Evolutionary conservation across 805 yeast species (phyloP).

Genomic region (Brettanomyces custersianus): DNA sequence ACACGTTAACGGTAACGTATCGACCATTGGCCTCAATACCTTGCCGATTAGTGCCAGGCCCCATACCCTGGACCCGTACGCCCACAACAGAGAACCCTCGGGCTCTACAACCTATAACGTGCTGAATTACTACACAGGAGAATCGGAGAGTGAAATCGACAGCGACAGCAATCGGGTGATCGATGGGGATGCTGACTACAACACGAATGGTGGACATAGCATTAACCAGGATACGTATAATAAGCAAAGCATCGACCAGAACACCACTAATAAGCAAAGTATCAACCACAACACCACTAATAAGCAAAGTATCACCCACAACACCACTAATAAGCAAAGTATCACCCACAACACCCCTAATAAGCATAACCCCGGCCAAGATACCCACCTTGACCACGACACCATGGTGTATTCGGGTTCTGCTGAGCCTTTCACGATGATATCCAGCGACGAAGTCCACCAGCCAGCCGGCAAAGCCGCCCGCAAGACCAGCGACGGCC

Average conservation of each 20-base stretch:
- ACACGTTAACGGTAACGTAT: no score
- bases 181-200: not conserved
- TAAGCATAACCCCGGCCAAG: not conserved
- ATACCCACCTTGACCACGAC: conserved; percentile 1
- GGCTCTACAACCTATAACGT: conserved; percentile 7
- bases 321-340: not conserved
- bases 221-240: not conserved
- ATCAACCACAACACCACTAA: not conserved
- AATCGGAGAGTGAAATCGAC: not conserved
- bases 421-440: conserved; percentile 11
- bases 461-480: not conserved
- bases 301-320: not conserved
- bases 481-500: not conserved
- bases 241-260: not conserved
- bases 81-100: conserved; percentile 3
- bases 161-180: not conserved
- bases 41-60: no score
- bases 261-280: not conserved
- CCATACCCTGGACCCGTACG: conserved; percentile 1
- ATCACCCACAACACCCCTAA: not conserved
- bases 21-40: no score
- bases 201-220: no score
- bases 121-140: conserved; percentile 8
- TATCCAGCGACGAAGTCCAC: conserved; percentile 2
- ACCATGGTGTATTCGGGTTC: conserved; percentile 1